Base-by-base conservation (phyloP, 1,284 basidiomycete species). In the Omphalotus olearius region DNA sequence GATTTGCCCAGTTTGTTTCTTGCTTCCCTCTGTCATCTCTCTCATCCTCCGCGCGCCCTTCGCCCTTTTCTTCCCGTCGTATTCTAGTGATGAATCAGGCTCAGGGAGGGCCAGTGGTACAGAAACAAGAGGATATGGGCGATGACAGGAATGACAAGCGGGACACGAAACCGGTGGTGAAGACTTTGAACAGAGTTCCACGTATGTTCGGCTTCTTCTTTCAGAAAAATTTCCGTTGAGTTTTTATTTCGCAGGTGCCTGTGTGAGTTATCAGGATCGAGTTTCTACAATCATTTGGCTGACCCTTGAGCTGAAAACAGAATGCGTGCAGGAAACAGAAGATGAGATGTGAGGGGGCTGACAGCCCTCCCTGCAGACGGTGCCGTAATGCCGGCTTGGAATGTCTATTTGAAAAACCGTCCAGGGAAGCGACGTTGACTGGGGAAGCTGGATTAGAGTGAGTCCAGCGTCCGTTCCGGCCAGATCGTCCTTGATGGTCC, bases 341-440 rank as follows among this genome's bases (percentile, higher is more conserved):
- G 69, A 91, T 91, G 88, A 76, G 88, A 59, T 91, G 88, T 61
- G 88, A 93, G 73, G 91, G 90, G 4, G 91, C 92, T 41, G 92
- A 94, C 66, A 90, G 89, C 59, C 92, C 92, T 25, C 93, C 93
- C 16, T 96, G 93, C 69, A 85, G 89, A 62, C 81, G 93, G 36
- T 96, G 93, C 67, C 79, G 88, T 43, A 88, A 92, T 60, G 84
- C 88, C 18, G 85, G 88, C 6, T 76, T 93, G 16, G 86, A 90
- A 45, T 95, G 92, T 71, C 77, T 93, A 16, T 94, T 95, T 62
- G 91, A 94, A 66, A 94, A 93, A 58, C 91, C 92, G 3, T 84
- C 85, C 10, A 79, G 89, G 59, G 88, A 91, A 65, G 85, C 88
- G 14, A 88, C 84, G 52, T 75, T 91, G 43, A 89, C 91, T 2